A percentile compares a stretch with the other conserved stretches of the same genome.
Conservation (phyloP, 2,329 filamentous ascomycete species). For the Ascosphaera pollenicola region DNA sequence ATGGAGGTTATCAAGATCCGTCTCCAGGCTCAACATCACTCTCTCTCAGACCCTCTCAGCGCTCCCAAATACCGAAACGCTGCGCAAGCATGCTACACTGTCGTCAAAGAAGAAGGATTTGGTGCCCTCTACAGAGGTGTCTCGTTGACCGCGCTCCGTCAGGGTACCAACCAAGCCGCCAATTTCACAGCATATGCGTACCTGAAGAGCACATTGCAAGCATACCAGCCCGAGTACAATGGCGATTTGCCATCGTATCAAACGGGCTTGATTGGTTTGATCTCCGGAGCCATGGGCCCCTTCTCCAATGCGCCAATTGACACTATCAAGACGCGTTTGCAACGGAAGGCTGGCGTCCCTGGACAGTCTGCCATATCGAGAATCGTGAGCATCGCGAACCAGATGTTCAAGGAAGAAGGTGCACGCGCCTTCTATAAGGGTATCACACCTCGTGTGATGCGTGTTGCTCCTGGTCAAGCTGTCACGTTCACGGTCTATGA, state of each 20-base stretch:
- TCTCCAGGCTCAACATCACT: conserved; percentile 93
- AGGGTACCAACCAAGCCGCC: conserved; percentile 93
- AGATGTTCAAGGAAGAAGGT: conserved; percentile 90
- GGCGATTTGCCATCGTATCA: conserved; percentile 64
- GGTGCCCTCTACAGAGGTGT: conserved; percentile 84
- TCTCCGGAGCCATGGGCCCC: conserved; percentile 86
- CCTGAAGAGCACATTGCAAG: conserved; percentile 59
- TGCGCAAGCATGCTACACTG: conserved; percentile 61
- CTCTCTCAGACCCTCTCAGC: conserved; percentile 89
- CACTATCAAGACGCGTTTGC: conserved; percentile 92
- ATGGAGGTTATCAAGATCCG: conserved; percentile 99
- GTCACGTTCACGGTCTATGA: conserved; percentile 59
- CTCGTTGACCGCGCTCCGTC: conserved; percentile 72
- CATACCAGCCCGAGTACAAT: conserved; percentile 46
- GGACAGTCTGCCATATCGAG: conserved; percentile 62
- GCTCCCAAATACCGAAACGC: conserved; percentile 95
- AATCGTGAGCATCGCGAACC: conserved; percentile 54
- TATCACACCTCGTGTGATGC: conserved; percentile 93
- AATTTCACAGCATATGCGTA: conserved; percentile 98
- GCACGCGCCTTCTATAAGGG: conserved; percentile 95
- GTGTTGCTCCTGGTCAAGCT: conserved; percentile 86
- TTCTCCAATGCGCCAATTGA: conserved; percentile 95
- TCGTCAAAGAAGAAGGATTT: conserved; percentile 74
- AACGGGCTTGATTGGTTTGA: conserved; percentile 73
- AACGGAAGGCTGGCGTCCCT: conserved; percentile 64